These are phyloP conservation scores for Rossbeevera mucosa DNA, from an alignment of 768 basidiomycete genomes.

Conservation along the genomic window DNA sequence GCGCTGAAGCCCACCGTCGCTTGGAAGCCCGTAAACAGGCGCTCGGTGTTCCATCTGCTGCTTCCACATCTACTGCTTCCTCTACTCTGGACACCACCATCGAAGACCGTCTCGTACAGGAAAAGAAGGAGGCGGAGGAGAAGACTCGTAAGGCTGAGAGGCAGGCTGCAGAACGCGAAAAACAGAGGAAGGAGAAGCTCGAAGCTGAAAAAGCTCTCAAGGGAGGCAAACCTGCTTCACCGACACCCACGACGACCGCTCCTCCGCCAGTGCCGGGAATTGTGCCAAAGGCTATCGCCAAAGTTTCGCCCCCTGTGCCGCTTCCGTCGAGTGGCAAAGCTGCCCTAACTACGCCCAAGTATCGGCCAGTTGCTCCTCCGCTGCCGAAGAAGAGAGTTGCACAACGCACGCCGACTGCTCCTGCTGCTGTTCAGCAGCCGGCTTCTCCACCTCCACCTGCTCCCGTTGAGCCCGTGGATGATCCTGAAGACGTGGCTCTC, in stretches of 20 bases:
- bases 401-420: constrained; percentile 15
- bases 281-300: constrained; percentile 19
- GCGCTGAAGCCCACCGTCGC: constrained; percentile 74
- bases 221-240: constrained; percentile 40
- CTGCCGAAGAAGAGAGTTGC: constrained; percentile 24
- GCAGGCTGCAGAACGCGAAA: constrained; percentile 77
- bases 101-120: constrained; percentile 77
- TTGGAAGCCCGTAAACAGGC: constrained; percentile 83
- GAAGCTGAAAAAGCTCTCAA: constrained; percentile 68
- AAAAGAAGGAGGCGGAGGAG: constrained; percentile 89
- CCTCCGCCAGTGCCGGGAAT: constrained; percentile 35
- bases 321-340: constrained; percentile 31
- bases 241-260: constrained; percentile 43
- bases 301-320: not conserved
- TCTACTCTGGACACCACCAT: constrained; percentile 71
- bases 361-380: constrained; percentile 33
- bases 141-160: constrained; percentile 73
- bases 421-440: constrained; percentile 23
- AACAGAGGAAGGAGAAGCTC: constrained; percentile 63
- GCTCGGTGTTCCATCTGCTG: constrained; percentile 61
- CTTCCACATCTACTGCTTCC: constrained; percentile 33
- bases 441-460: constrained; percentile 19
- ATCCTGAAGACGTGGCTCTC: constrained; percentile 73
- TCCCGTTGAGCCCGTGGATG: constrained; percentile 47
- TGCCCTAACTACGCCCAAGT: constrained; percentile 34